Percentiles rank a stretch among this genome's conserved stretches.
phyloP scores from a whole-genome alignment of 2,329 filamentous ascomycete species.

The Colletotrichum liaoningense region DNA sequence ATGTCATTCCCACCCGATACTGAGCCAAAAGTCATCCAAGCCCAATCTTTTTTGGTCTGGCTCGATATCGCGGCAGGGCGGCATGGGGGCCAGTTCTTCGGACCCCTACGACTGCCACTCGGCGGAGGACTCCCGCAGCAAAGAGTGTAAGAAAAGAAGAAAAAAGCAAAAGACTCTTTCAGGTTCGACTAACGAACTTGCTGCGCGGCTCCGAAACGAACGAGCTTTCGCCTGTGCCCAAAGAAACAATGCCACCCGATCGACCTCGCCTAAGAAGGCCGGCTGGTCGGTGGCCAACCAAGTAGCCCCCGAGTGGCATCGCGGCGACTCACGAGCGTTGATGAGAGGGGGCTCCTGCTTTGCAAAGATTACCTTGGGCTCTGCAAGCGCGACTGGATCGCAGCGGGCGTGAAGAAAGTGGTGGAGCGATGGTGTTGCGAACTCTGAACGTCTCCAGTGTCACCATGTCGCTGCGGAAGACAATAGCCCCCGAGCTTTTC shows the following conservation, averaged over 20 bases:
- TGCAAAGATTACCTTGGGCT: not conserved
- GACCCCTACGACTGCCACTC: slow-evolving; percentile 24
- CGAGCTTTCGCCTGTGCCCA: slow-evolving; percentile 6
- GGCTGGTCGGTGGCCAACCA: slow-evolving; percentile 33
- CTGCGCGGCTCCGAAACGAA: slow-evolving; percentile 25
- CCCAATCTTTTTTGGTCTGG: slow-evolving; percentile 22
- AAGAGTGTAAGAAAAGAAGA: not conserved
- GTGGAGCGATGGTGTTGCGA: slow-evolving; percentile 27
- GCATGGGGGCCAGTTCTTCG: slow-evolving; percentile 18
- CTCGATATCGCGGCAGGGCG: slow-evolving; percentile 22
- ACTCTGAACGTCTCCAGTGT: slow-evolving; percentile 7
- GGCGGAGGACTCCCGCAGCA: slow-evolving; percentile 20
- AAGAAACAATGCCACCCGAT: slow-evolving; percentile 16
- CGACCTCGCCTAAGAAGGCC: slow-evolving; percentile 9
- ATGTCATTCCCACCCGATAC: slow-evolving; percentile 34
- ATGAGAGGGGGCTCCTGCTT: not conserved
- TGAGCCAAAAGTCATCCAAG: slow-evolving; percentile 7
- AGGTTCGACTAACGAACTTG: not conserved
- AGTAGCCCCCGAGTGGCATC: slow-evolving; percentile 31
- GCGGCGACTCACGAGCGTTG: slow-evolving; percentile 18
- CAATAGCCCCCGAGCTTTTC: not conserved
- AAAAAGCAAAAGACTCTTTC: not conserved
- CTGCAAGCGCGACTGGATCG: slow-evolving; percentile 23
- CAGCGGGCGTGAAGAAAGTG: not conserved
- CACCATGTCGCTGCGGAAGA: not conserved